phyloP scores from a whole-genome alignment of 2,329 filamentous ascomycete genomes.

The Lojkania enalia region DNA sequence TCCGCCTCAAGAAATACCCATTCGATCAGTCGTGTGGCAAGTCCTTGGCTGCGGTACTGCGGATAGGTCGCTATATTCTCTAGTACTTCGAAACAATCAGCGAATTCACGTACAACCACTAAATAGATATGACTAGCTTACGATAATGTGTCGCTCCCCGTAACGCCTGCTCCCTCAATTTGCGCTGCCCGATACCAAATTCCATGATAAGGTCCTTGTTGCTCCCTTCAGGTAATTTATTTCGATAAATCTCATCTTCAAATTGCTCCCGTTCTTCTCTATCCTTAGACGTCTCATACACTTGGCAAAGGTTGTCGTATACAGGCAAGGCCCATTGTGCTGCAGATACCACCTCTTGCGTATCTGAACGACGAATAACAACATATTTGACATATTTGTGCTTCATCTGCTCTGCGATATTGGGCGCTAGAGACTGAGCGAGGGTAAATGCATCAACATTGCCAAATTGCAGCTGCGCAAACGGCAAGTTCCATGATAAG shows the following conservation, averaged over 20 bases:
- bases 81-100: constrained; percentile 13
- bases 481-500: constrained; percentile 30
- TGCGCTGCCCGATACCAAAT: constrained; percentile 19
- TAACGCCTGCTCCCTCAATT: constrained; percentile 19
- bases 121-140: constrained; percentile 2
- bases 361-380: constrained; percentile 17
- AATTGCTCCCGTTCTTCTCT: constrained; percentile 25
- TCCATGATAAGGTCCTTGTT: constrained; percentile 33
- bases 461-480: constrained; percentile 32
- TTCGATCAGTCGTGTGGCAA: constrained; percentile 26
- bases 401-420: constrained; percentile 24
- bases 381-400: constrained; percentile 13
- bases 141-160: constrained; percentile 19
- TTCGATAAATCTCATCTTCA: constrained; percentile 26
- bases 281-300: constrained; percentile 19
- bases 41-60: constrained; percentile 24
- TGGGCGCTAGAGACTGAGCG: constrained; percentile 23
- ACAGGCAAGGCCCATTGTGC: constrained; percentile 31
- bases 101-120: background rate
- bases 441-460: constrained; percentile 21
- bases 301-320: background rate
- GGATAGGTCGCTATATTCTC: constrained; percentile 36
- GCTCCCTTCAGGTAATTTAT: constrained; percentile 22
- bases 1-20: constrained; percentile 23
- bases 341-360: constrained; percentile 21